Evolutionary conservation across 768 basidiomycete genomes (phyloP), one percentile per base, ranked within the genome.

Genomic region (Tylopilus felleus): DNA sequence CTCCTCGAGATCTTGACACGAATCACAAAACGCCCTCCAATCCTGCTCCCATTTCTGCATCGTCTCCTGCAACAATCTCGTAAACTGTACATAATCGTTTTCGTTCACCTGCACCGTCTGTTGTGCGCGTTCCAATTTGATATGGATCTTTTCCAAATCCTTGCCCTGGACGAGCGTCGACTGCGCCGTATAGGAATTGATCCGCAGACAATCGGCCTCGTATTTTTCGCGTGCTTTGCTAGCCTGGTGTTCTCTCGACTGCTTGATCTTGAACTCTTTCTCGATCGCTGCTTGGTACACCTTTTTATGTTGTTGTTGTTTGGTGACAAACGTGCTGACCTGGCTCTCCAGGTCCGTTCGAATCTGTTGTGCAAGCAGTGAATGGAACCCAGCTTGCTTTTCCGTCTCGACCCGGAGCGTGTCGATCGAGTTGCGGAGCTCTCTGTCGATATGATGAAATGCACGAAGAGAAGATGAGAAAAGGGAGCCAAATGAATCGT

Each of bases 21-120:
- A 83, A 70, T 99, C 97, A 65, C 93, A 95, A 72, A 97, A 98
- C 3, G 75, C 75, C 71, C 90, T 95, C 97, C 97, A 99, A 56
- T 91, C 88, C 56, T 80, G 77, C 66, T 97, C 94, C 96, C 96
- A 98, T 64, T 88, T 88, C 47, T 74, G 77, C 21, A 81, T 78
- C 16, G 92, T 96, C 46, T 91, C 89, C 59, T 84, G 81, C 40
- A 96, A 71, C 0, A 85, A 86, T 50, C 82, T 82, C 4, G 90
- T 82, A 66, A 93, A 94, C 66, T 89, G 90, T n/a, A 81, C 79
- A 65, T 93, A 98, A 55, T 99, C 97, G 35, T 88, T 82, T 71
- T 98, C 94, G 68, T 97, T 97, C 8, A 82, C 79, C 53, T 87
- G 86, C 2, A 98, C 93, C 0, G 93, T 93, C 72, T 90, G 86